Evolutionary conservation across 805 yeast species (phyloP), one percentile per base, ranked within the genome.

Genomic region (Nakazawaea holstii): DNA sequence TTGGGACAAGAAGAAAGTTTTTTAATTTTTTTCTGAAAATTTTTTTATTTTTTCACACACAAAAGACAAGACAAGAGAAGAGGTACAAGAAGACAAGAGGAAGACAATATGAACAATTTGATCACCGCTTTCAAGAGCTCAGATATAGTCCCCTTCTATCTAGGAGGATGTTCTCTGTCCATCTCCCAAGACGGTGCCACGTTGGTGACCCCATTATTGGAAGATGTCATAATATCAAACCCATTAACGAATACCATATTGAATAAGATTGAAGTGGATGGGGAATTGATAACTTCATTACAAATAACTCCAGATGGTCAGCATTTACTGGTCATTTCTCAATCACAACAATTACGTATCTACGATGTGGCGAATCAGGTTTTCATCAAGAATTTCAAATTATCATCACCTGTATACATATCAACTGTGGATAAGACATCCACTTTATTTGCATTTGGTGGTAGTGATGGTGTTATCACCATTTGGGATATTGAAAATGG

Each of bases 401-500:
- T 86, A 39, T 69, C 88, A 2, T 84, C 97, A 1, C 96, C 97
- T 1, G 85, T 87, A 1, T 87, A 87, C 62, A 83, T 89, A 9
- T 75, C 89, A 39, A 72, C 84, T 9, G 79, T 78, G 20, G 99
- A 94, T 64, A 61, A 77, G 2, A 88, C 97, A 0, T 84, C 95
- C 2, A 81, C 96, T 2, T 70, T 94, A 33, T 79, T 91, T 58
- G 95, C 97, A 15, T 82, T 94, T 59, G 99, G 99, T 35, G 90
- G 95, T 41, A 86, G 97, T 0, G 99, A 94, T 64, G 98, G 99
- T 41, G 77, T 82, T 37, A 85, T 91, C 14, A 82, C 87, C 39
- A 95, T 94, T 1, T 90, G 95, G 84, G 99, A 94, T 64, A 75
- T 94, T 33, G 91, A 82, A 53, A 90, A 90, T 32, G 91, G 94